phyloP scores from a whole-genome alignment of 768 basidiomycete species.

The Agrocybe pediades region DNA sequence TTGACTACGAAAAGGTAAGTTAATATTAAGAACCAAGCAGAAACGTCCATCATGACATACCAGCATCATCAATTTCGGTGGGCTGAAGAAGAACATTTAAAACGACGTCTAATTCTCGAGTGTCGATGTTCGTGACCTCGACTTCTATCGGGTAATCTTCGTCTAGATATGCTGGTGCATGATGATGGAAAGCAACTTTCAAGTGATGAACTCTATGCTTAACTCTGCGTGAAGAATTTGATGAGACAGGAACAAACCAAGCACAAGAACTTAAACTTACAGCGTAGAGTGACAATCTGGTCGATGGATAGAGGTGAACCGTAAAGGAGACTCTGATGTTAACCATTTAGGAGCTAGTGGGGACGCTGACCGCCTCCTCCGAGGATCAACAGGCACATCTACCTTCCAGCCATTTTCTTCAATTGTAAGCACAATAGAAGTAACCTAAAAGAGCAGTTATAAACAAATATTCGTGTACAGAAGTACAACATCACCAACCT shows the following conservation, averaged over 20 bases:
- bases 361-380: slow-evolving; percentile 33
- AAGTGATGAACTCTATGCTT: slow-evolving; percentile 65
- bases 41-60: slow-evolving; percentile 39
- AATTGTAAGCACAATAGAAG: slow-evolving; percentile 51
- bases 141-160: slow-evolving; percentile 76
- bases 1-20: slow-evolving; percentile 43
- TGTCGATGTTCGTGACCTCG: slow-evolving; percentile 71
- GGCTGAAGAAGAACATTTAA: slow-evolving; percentile 84
- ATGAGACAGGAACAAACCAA: slow-evolving; percentile 7
- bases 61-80: slow-evolving; percentile 69
- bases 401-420: slow-evolving; percentile 69
- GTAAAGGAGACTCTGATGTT: slow-evolving; percentile 50
- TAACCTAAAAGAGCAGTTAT: slow-evolving; percentile 36
- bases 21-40: not conserved
- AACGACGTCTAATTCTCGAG: slow-evolving; percentile 63
- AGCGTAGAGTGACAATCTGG: slow-evolving; percentile 45
- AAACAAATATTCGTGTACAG: not conserved
- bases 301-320: slow-evolving; percentile 54
- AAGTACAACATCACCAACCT: slow-evolving; percentile 41
- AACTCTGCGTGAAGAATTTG: slow-evolving; percentile 41
- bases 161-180: slow-evolving; percentile 74
- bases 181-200: slow-evolving; percentile 54
- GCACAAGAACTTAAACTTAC: slow-evolving; percentile 41
- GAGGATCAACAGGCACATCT: slow-evolving; percentile 56
- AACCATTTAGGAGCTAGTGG: slow-evolving; percentile 53